Evolutionary conservation across 1,284 basidiomycete species (phyloP), one percentile per base, ranked within the genome.

Genomic region (Ceratobasidium sp.): DNA sequence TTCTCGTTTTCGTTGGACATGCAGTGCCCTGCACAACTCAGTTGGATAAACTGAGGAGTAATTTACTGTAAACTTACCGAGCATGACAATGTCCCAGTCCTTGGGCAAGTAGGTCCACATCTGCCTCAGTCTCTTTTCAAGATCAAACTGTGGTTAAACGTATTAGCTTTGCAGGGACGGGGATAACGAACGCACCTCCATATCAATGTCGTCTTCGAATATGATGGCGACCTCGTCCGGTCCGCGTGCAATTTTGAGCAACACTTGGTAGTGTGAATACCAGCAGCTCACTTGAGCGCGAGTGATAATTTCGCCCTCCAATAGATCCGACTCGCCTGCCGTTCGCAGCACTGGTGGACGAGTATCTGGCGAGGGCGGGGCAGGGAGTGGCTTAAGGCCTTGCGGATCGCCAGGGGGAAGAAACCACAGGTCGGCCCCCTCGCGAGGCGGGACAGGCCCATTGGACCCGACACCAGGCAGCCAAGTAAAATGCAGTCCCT

Each of bases 181-280:
- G 17, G n/a, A 22, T 10, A 29, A 25, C 5, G 6, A n/a, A 20
- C 40, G 15, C 22, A 68, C 54, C 67, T 71, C 70, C 67, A 71
- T 71, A 75, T 93, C 89, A 15, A 93, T 79, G 71, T 93, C 91
- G 75, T 93, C 92, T 78, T 93, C 91, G 20, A 93, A 79, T 20
- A 93, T 82, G 15, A 93, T 75, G 0, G 80, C 80, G 12, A 83
- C 79, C 0, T 76, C 71, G 76, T 78, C 77, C 0, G 71, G 67
- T 45, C 74, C 75, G 22, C 77, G 77, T 13, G 57, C 69, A 38
- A 80, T 74, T 34, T 73, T 55, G 38, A 75, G 71, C 57, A 92
- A 83, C 40, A 85, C 81, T 34, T 79, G 79, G 22, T 87, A 73
- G 77, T 93, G 91, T 0, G 90, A 92, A 73, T 87, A 82, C 88